These are phyloP conservation scores for Pneumocystis sp. DNA, from an alignment of 1,139 yeast species.

Conservation along the genomic window DNA sequence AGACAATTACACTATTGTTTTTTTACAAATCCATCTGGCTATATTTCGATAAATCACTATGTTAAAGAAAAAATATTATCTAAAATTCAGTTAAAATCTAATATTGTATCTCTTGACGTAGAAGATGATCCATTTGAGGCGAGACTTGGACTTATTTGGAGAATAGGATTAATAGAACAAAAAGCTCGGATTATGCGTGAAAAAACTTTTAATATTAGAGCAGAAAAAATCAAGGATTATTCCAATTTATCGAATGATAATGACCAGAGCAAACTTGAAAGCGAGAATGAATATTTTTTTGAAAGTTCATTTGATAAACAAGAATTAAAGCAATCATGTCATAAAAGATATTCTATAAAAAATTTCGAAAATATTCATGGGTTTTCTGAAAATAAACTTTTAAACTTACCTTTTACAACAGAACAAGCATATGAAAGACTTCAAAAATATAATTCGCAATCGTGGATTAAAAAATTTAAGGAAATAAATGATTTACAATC, in stretches of 20 bases:
- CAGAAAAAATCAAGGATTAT: conserved; percentile 18
- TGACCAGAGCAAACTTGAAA: conserved; percentile 7
- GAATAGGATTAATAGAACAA: conserved; percentile 63
- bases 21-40: conserved; percentile 26
- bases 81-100: conserved; percentile 35
- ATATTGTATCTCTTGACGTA: conserved; percentile 35
- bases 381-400: conserved; percentile 15
- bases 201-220: conserved; percentile 36
- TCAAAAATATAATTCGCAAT: conserved; percentile 38
- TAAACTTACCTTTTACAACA: conserved; percentile 17
- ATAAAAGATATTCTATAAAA: conserved; percentile 11
- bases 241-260: background rate
- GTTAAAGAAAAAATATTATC: conserved; percentile 40
- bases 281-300: background rate
- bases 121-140: conserved; percentile 85
- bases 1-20: conserved; percentile 43
- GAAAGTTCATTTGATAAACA: background rate
- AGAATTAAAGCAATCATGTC: conserved; percentile 1
- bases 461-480: conserved; percentile 50
- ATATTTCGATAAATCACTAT: conserved; percentile 29
- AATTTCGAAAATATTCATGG: conserved; percentile 15
- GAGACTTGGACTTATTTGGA: conserved; percentile 58
- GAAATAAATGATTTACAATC: conserved; percentile 5
- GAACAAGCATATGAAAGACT: conserved; percentile 24
- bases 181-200: conserved; percentile 45